Evolutionary conservation across 202 grass and related monocot genomes (phyloP).

Genomic region (Setaria viridis): DNA sequence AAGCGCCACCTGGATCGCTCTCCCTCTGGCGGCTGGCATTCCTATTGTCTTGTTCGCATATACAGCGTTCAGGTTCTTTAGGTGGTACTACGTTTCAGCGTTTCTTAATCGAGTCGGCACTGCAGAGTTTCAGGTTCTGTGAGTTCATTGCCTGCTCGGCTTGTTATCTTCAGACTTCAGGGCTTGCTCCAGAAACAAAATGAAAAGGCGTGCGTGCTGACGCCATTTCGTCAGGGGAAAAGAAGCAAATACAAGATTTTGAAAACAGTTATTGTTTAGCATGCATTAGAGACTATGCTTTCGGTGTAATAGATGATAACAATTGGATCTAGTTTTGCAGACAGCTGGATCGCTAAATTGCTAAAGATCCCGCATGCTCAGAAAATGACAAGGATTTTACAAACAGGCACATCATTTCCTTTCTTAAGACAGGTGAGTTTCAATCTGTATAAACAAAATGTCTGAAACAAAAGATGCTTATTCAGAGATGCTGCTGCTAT

Average conservation of each 20-base stretch:
- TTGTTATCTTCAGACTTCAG: background rate
- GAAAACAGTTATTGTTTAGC: no score
- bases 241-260: background rate
- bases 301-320: no score
- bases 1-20: slow-evolving; percentile 1
- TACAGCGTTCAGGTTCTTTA: background rate
- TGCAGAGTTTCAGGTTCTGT: background rate
- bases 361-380: background rate
- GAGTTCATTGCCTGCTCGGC: background rate
- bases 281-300: no score
- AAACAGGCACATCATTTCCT: slow-evolving; percentile 26
- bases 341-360: background rate
- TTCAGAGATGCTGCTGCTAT: slow-evolving; percentile 82
- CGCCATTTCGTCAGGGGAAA: background rate
- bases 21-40: background rate
- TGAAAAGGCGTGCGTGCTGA: no score
- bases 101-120: background rate
- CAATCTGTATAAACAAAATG: slow-evolving; percentile 25
- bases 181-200: no score
- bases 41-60: background rate
- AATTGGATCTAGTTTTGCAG: slow-evolving; percentile 12
- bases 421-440: background rate
- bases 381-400: background rate
- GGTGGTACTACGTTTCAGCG: no score
- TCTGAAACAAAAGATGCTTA: slow-evolving; percentile 42